phyloP scores from a whole-genome alignment of 1,139 yeast genomes.

The Lodderomyces pseudojiufengensis region DNA sequence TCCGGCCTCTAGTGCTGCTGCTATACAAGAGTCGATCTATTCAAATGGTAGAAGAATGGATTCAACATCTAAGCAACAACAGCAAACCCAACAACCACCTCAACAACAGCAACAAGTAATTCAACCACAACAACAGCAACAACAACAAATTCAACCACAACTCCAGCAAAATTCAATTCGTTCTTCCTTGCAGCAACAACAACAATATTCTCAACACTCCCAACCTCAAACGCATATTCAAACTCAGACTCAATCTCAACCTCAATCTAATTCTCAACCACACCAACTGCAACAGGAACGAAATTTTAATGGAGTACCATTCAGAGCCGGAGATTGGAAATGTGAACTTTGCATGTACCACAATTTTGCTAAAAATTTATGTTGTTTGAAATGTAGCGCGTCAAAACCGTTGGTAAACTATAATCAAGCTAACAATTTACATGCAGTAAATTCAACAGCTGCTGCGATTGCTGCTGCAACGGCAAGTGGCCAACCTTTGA shows the following conservation, averaged over 20 bases:
- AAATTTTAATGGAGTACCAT: conserved; percentile 53
- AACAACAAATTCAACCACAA: conserved; percentile 9
- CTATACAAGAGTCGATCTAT: conserved; percentile 50
- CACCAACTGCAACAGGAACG: too few relatives aligned
- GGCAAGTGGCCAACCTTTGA: conserved; percentile 49
- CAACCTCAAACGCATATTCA: neutral
- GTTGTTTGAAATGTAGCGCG: conserved; percentile 85
- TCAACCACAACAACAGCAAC: conserved; percentile 7
- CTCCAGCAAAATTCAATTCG: conserved; percentile 1
- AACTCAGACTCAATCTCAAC: neutral
- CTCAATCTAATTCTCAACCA: too few relatives aligned
- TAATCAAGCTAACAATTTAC: conserved; percentile 20
- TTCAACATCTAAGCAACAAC: conserved; percentile 4
- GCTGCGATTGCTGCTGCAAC: conserved; percentile 54
- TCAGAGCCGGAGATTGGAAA: conserved; percentile 97
- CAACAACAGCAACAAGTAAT: conserved; percentile 4
- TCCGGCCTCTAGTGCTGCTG: conserved; percentile 73
- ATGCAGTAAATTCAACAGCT: conserved; percentile 44
- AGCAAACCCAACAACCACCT: conserved; percentile 6
- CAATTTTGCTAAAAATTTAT: conserved; percentile 87
- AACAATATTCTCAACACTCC: conserved; percentile 1
- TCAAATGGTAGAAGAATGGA: conserved; percentile 11
- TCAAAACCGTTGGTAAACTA: conserved; percentile 54
- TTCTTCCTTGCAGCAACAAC: too few relatives aligned
- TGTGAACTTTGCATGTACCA: conserved; percentile 87